Evolutionary conservation across 2,329 filamentous ascomycete species (phyloP).

Genomic region (Botrytis porri): DNA sequence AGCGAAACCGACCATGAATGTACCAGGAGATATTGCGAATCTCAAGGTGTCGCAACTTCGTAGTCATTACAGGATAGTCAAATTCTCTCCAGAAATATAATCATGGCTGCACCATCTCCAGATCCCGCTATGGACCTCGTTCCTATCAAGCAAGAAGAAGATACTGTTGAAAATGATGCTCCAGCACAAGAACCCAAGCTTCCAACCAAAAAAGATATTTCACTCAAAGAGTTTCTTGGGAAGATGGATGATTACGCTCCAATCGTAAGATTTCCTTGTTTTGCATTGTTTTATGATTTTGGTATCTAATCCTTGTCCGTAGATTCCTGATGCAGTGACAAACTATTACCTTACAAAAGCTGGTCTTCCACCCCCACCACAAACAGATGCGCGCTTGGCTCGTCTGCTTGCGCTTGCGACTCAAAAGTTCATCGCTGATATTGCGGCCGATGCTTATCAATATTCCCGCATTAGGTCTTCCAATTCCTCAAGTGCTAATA

Average conservation of each 20-base stretch:
- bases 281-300: conserved; percentile 8
- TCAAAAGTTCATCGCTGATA: conserved; percentile 97
- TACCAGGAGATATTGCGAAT: background rate
- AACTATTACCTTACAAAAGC: conserved; percentile 97
- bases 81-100: conserved; percentile 19
- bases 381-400: conserved; percentile 85
- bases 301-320: conserved; percentile 23
- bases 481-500: conserved; percentile 80
- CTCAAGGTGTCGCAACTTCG: background rate
- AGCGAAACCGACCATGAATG: background rate
- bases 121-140: conserved; percentile 36
- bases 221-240: conserved; percentile 82
- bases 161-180: conserved; percentile 46
- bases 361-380: conserved; percentile 86
- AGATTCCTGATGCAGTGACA: conserved; percentile 97
- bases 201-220: conserved; percentile 85
- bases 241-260: conserved; percentile 99
- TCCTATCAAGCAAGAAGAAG: conserved; percentile 31
- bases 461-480: conserved; percentile 95
- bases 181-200: conserved; percentile 58
- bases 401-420: conserved; percentile 95
- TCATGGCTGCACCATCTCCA: conserved; percentile 38
- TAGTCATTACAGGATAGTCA: conserved; percentile 1
- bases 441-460: conserved; percentile 96
- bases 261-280: conserved; percentile 63